Evolutionary conservation across 2,329 filamentous ascomycete genomes (phyloP).

Genomic region (Paecilomyces sp.): DNA sequence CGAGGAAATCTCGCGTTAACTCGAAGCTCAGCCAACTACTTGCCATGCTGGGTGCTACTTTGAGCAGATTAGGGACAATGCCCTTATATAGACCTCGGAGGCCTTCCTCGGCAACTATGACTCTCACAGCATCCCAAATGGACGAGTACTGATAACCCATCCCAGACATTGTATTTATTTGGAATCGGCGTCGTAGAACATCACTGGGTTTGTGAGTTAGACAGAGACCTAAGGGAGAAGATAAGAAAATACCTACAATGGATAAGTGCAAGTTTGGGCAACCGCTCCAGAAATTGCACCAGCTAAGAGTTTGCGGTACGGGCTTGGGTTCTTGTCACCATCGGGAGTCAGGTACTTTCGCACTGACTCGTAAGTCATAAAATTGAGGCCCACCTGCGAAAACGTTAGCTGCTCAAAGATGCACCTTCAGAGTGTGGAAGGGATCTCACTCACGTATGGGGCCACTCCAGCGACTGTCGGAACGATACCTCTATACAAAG

Average conservation of each 20-base stretch:
- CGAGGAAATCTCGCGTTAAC: slow-evolving; percentile 78
- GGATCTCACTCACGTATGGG: slow-evolving; percentile 63
- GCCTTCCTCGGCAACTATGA: slow-evolving; percentile 80
- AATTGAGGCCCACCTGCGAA: slow-evolving; percentile 82
- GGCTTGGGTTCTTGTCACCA: slow-evolving; percentile 74
- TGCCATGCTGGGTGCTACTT: slow-evolving; percentile 97
- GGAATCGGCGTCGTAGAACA: slow-evolving; percentile 86
- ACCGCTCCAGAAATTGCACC: slow-evolving; percentile 94
- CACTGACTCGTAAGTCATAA: slow-evolving; percentile 94
- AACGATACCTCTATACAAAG: slow-evolving; percentile 89
- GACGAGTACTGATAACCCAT: slow-evolving; percentile 95
- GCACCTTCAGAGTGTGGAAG: not conserved
- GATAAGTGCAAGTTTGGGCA: slow-evolving; percentile 96
- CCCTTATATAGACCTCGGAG: slow-evolving; percentile 86
- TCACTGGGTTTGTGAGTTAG: slow-evolving; percentile 41
- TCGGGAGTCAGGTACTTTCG: slow-evolving; percentile 78
- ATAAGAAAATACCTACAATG: slow-evolving; percentile 60
- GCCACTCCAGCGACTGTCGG: slow-evolving; percentile 93
- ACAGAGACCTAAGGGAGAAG: slow-evolving; percentile 37
- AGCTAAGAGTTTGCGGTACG: slow-evolving; percentile 74
- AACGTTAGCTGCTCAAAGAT: not conserved
- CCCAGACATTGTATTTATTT: slow-evolving; percentile 98
- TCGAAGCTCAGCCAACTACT: slow-evolving; percentile 98
- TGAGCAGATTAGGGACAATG: slow-evolving; percentile 88
- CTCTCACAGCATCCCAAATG: slow-evolving; percentile 71